These are phyloP conservation scores for Trichoderma cornu-damae DNA, from an alignment of 2,329 filamentous ascomycete species.

Conservation along the genomic window DNA sequence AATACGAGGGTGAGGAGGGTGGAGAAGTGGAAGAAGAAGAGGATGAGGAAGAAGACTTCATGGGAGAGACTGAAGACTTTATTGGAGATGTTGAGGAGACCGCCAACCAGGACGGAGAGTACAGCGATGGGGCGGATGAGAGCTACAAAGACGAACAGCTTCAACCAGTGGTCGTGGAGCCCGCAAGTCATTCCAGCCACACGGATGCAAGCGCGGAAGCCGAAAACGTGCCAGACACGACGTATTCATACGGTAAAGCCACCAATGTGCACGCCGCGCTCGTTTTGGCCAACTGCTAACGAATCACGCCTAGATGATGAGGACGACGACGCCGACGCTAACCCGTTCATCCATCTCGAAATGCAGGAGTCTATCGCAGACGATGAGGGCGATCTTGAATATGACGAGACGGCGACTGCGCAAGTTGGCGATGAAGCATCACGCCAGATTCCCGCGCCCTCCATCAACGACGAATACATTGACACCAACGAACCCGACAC, in stretches of 20 bases:
- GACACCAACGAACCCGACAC: slow-evolving; percentile 24
- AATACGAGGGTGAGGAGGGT: slow-evolving; percentile 8
- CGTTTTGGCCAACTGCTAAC: slow-evolving; percentile 27
- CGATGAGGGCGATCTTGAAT: slow-evolving; percentile 21
- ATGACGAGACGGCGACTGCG: slow-evolving; percentile 7
- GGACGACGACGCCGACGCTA: slow-evolving; percentile 25
- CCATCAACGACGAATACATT: slow-evolving; percentile 20
- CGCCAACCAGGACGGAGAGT: slow-evolving; percentile 8
- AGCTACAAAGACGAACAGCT: neutral
- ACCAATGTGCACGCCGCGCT: slow-evolving; percentile 20
- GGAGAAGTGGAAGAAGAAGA: slow-evolving; percentile 10
- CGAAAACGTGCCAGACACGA: neutral
- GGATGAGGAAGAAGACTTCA: slow-evolving; percentile 15
- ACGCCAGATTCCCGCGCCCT: neutral
- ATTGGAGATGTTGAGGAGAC: slow-evolving; percentile 23
- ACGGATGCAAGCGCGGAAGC: neutral
- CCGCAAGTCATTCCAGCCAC: neutral
- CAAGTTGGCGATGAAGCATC: slow-evolving; percentile 18
- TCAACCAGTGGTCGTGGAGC: slow-evolving; percentile 2
- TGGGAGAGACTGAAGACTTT: slow-evolving; percentile 3
- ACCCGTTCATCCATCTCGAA: slow-evolving; percentile 27
- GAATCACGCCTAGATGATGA: slow-evolving; percentile 23
- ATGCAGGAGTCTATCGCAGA: slow-evolving; percentile 23
- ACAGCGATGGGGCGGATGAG: neutral
- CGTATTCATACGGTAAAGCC: slow-evolving; percentile 27